Conservation (phyloP, 1,139 yeast species). For the Nadsonia commutata region DNA sequence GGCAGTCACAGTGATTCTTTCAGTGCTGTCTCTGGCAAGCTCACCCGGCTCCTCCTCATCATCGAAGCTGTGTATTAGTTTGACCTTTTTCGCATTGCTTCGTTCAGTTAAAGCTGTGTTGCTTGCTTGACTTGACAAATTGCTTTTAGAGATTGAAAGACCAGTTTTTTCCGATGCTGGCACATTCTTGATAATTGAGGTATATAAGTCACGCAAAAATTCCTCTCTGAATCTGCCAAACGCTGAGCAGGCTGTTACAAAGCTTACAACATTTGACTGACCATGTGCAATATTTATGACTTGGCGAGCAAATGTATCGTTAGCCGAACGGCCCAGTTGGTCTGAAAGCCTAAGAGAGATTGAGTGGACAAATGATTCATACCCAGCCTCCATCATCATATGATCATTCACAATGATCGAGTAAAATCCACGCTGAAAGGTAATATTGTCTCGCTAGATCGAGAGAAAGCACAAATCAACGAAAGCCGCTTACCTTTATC, state of each 20-base stretch:
- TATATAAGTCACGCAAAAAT: conserved; percentile 15
- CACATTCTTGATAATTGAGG: background rate
- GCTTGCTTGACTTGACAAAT: background rate
- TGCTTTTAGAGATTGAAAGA: background rate
- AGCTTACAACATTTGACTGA: conserved; percentile 11
- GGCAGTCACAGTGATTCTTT: too few relatives aligned
- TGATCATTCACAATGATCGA: conserved; percentile 2
- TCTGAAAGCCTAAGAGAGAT: conserved; percentile 14
- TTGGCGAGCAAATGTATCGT: conserved; percentile 14
- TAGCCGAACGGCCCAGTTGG: conserved; percentile 16
- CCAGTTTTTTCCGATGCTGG: background rate
- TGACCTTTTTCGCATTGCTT: background rate
- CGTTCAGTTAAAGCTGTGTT: background rate
- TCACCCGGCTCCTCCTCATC: background rate
- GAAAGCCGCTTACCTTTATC: background rate
- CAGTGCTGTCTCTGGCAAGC: too few relatives aligned
- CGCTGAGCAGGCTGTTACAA: conserved; percentile 17
- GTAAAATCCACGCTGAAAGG: background rate
- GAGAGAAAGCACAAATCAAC: background rate
- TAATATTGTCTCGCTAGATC: too few relatives aligned
- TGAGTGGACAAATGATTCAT: conserved; percentile 8
- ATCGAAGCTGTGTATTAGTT: background rate
- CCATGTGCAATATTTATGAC: conserved; percentile 15
- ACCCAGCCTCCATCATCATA: conserved; percentile 2
- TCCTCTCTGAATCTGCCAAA: conserved; percentile 18